phyloP scores from a whole-genome alignment of 2,329 filamentous ascomycete species.

The Leptographium procerum region DNA sequence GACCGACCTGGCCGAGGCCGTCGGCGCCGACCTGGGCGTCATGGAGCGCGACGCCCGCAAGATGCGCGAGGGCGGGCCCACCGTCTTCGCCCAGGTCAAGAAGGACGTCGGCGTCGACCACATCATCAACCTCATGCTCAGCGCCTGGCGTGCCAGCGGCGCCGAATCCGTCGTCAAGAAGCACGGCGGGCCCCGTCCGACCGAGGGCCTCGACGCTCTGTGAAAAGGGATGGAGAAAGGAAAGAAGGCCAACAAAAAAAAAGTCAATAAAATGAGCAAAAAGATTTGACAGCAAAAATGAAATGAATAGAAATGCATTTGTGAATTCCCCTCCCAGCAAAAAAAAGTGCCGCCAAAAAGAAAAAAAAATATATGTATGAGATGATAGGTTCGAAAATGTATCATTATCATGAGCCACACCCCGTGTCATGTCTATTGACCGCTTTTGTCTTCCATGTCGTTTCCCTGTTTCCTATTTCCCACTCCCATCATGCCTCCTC shows the following conservation, averaged over 20 bases:
- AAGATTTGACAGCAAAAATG: neutral
- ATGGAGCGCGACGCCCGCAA: conserved; percentile 93
- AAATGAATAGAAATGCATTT: neutral
- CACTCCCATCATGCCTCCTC: too few species aligned
- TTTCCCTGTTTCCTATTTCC: neutral
- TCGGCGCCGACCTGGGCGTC: conserved; percentile 80
- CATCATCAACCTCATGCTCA: conserved; percentile 78
- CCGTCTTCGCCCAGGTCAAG: conserved; percentile 97
- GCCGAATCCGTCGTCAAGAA: conserved; percentile 50
- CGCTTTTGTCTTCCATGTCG: neutral
- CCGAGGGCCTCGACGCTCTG: conserved; percentile 41
- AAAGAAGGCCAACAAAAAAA: neutral
- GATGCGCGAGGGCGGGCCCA: conserved; percentile 92
- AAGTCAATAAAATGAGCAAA: neutral
- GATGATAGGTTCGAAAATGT: neutral
- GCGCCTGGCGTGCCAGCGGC: conserved; percentile 85
- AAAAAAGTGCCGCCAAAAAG: neutral
- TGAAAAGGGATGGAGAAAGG: neutral
- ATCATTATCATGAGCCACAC: conserved; percentile 8
- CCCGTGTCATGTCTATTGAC: conserved; percentile 5
- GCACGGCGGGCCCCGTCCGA: conserved; percentile 46
- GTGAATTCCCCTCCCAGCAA: too few species aligned
- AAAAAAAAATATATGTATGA: neutral
- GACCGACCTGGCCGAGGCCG: conserved; percentile 81
- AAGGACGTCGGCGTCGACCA: conserved; percentile 72